Evolutionary conservation across 2,329 filamentous ascomycete species (phyloP).

Genomic region (Aaosphaeria pasadenensis): DNA sequence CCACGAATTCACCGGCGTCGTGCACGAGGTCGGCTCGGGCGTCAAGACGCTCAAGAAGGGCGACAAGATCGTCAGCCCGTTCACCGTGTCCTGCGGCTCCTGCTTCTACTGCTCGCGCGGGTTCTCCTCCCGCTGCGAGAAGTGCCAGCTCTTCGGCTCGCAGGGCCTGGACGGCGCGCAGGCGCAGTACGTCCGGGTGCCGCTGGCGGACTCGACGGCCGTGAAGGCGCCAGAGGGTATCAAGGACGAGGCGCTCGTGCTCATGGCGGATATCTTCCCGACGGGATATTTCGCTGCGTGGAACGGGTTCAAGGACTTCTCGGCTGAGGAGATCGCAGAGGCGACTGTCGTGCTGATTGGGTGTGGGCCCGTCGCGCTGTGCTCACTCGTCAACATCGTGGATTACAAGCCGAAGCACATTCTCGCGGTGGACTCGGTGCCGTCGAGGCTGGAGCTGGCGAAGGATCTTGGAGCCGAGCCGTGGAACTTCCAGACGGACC

Average conservation of each 20-base stretch:
- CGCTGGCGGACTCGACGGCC: slow-evolving; percentile 76
- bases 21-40: slow-evolving; percentile 64
- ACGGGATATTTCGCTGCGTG: slow-evolving; percentile 76
- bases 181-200: slow-evolving; percentile 72
- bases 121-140: slow-evolving; percentile 72
- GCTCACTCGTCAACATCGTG: slow-evolving; percentile 74
- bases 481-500: slow-evolving; percentile 71
- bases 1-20: slow-evolving; percentile 81
- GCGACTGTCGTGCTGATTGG: slow-evolving; percentile 77
- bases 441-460: slow-evolving; percentile 71
- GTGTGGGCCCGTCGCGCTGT: slow-evolving; percentile 77
- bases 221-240: slow-evolving; percentile 70
- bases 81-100: slow-evolving; percentile 60
- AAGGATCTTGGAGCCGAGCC: slow-evolving; percentile 74
- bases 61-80: slow-evolving; percentile 78
- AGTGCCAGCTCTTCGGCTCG: slow-evolving; percentile 69
- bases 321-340: slow-evolving; percentile 56
- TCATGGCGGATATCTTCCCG: slow-evolving; percentile 94
- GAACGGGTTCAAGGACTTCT: slow-evolving; percentile 69
- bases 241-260: slow-evolving; percentile 69
- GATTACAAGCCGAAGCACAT: slow-evolving; percentile 72
- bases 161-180: slow-evolving; percentile 71
- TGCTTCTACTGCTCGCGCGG: slow-evolving; percentile 85
- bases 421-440: slow-evolving; percentile 76
- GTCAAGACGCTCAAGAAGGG: slow-evolving; percentile 70